phyloP scores from a whole-genome alignment of 106 monocot species.

The Gastrodia elata region DNA sequence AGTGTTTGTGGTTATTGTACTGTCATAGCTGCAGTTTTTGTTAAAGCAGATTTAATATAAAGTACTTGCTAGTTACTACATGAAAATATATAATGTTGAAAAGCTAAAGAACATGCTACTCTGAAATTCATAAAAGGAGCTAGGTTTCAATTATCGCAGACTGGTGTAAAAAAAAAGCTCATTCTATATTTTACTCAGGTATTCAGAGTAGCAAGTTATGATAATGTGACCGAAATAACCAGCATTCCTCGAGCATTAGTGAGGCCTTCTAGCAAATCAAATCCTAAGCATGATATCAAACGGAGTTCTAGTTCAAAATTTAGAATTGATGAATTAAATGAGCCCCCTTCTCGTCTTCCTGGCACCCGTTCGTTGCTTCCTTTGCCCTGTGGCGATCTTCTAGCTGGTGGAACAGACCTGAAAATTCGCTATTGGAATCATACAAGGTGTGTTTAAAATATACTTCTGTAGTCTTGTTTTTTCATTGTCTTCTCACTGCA shows the following conservation, averaged over 20 bases:
- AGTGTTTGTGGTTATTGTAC: background rate
- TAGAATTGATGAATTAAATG: conserved; percentile 67
- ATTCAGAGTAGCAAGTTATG: conserved; percentile 48
- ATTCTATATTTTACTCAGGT: conserved; percentile 40
- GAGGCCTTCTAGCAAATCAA: conserved; percentile 42
- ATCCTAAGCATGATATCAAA: conserved; percentile 40
- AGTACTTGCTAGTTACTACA: background rate
- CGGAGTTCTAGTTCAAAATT: conserved; percentile 46
- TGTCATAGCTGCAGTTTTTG: background rate
- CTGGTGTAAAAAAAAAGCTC: background rate
- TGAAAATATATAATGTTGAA: background rate
- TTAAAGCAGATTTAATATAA: background rate
- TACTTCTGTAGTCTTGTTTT: background rate
- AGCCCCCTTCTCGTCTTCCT: conserved; percentile 58
- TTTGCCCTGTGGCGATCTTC: conserved; percentile 72
- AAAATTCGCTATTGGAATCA: conserved; percentile 93
- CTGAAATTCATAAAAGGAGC: background rate
- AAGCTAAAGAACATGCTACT: background rate
- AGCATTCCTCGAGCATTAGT: conserved; percentile 49
- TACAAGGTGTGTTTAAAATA: conserved; percentile 39
- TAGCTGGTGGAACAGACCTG: conserved; percentile 83
- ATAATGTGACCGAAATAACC: conserved; percentile 47
- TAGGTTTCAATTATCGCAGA: background rate
- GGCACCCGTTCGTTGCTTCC: conserved; percentile 76
- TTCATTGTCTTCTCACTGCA: background rate